phyloP scores from a whole-genome alignment of 257 asterid genomes.

The Nicotiana paniculata region DNA sequence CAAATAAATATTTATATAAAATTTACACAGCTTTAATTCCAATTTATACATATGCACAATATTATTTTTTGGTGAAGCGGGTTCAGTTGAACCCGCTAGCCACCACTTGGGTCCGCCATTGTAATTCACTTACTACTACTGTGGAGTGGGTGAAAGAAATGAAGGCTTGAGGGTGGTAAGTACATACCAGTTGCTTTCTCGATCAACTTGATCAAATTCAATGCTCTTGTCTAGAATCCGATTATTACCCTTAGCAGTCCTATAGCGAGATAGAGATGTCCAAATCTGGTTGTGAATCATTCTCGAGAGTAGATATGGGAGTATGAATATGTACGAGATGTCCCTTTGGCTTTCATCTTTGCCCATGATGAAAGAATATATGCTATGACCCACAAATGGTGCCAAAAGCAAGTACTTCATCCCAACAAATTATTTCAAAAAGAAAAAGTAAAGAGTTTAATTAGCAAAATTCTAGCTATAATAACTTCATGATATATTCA shows the following conservation, averaged over 20 bases:
- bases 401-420: conserved; percentile 51
- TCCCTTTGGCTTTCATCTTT: conserved; percentile 26
- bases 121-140: no score
- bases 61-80: no score
- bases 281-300: conserved; percentile 57
- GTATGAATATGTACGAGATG: conserved; percentile 21
- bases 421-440: background rate
- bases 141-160: background rate
- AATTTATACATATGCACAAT: no score
- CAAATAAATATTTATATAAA: no score
- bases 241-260: conserved; percentile 52
- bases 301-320: conserved; percentile 48
- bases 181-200: conserved; percentile 58
- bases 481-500: no score
- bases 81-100: no score
- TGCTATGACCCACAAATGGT: conserved; percentile 53
- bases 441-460: background rate
- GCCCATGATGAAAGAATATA: conserved; percentile 23
- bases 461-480: background rate
- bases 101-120: no score
- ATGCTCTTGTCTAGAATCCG: conserved; percentile 50
- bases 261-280: conserved; percentile 56
- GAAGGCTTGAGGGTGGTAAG: background rate
- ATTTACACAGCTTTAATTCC: no score
- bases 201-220: conserved; percentile 72